Percentiles rank a stretch among this genome's conserved stretches.
These are phyloP conservation scores for Phoma sp. DNA, from an alignment of 2,329 filamentous ascomycete genomes.

Conservation along the genomic window DNA sequence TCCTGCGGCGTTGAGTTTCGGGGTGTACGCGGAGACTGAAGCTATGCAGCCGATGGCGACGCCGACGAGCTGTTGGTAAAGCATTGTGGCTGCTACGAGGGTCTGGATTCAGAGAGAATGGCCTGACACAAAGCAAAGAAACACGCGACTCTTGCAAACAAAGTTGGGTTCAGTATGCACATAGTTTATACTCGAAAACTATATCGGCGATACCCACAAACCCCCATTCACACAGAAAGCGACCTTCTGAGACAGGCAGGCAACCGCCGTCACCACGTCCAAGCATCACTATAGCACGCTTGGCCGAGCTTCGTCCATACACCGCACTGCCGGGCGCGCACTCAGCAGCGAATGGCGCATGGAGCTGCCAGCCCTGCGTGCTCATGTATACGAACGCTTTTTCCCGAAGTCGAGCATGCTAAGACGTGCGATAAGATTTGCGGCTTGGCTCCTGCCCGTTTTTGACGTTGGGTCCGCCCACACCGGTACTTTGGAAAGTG, in stretches of 20 bases:
- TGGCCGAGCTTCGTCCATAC: background rate
- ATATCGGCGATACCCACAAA: slow-evolving; percentile 3
- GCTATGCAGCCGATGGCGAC: slow-evolving; percentile 11
- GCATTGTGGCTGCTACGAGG: background rate
- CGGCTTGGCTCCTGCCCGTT: slow-evolving; percentile 16
- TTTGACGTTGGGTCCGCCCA: slow-evolving; percentile 9
- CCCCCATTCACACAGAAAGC: background rate
- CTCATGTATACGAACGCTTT: slow-evolving; percentile 3
- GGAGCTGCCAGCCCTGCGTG: background rate
- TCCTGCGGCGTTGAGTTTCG: slow-evolving; percentile 16
- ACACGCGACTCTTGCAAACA: background rate
- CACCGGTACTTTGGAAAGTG: slow-evolving; percentile 9
- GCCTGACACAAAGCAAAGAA: background rate
- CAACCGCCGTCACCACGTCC: background rate
- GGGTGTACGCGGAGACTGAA: slow-evolving; percentile 1
- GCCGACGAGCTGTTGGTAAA: slow-evolving; percentile 8
- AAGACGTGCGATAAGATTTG: slow-evolving; percentile 21
- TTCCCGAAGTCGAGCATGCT: slow-evolving; percentile 12
- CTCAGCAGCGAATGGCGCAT: slow-evolving; percentile 6
- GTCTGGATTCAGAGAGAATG: background rate
- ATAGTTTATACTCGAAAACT: background rate
- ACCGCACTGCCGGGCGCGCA: slow-evolving; percentile 10
- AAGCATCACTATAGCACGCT: slow-evolving; percentile 9
- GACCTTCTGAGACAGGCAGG: slow-evolving; percentile 16
- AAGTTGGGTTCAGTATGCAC: background rate